phyloP scores from a whole-genome alignment of 2,329 filamentous ascomycete species.

The Microascus cirrosus region DNA sequence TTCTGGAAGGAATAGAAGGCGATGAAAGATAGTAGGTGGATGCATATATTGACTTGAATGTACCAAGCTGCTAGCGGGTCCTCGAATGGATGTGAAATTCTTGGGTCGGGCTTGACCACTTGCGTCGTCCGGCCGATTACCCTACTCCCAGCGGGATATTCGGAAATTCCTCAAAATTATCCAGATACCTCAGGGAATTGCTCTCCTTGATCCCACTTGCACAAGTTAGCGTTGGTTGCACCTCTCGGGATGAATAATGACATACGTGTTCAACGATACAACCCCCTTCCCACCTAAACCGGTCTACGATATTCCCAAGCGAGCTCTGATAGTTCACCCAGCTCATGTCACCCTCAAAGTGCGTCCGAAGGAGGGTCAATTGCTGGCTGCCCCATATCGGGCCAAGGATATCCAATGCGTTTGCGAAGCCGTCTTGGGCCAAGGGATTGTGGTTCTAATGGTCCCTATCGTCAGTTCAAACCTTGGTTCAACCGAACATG shows the following conservation, averaged over 20 bases:
- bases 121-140: too few species aligned
- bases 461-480: neutral
- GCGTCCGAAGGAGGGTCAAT: conserved; percentile 3
- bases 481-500: neutral
- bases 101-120: too few species aligned
- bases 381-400: neutral
- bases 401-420: conserved; percentile 1
- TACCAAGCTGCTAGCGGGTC: too few species aligned
- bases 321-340: conserved; percentile 10
- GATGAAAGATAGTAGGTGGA: too few species aligned
- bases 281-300: conserved; percentile 10
- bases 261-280: conserved; percentile 11
- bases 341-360: conserved; percentile 6
- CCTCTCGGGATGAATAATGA: neutral
- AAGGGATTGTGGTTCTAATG: conserved; percentile 5
- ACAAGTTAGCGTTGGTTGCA: neutral
- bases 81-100: too few species aligned
- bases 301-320: conserved; percentile 8
- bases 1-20: too few species aligned
- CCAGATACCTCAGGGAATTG: neutral
- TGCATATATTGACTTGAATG: too few species aligned
- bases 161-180: neutral
- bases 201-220: neutral
- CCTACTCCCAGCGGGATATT: too few species aligned
- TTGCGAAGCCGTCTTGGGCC: conserved; percentile 1